Base-by-base conservation (phyloP, 352 stramenopile genomes). In the Thraustochytrium striatum region DNA sequence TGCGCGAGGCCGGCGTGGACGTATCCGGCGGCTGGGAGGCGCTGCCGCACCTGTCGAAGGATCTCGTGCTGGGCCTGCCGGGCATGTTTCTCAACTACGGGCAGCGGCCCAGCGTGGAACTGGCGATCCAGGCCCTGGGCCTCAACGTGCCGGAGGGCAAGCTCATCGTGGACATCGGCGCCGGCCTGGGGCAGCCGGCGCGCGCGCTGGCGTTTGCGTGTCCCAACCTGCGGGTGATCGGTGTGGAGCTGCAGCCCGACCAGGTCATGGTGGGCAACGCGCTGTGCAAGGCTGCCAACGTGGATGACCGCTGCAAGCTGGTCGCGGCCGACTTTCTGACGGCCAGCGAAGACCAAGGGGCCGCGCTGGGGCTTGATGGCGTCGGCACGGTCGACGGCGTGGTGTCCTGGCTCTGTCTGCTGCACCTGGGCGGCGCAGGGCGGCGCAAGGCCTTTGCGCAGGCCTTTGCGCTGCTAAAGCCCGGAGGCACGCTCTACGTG, bases 181-280 rank as follows among this genome's bases (percentile, higher is more conserved):
- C 90, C 68, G 92, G 92, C 25, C 93, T 93, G 79, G 92, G 92
- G 72, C 89, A 90, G 69, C 94, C 90, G 2, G 91, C 90, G 39
- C 84, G 92, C 21, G 87, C 95, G 83, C 82, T 96, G 32, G 91
- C 90, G 35, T 53, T 33, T 30, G 82, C 87, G 43, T 86, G 86
- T 69, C 88, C 87, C 65, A 85, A 86, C 50, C 91, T 87, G 72
- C 85, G 82, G 8, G 85, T 91, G 11, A 82, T 90, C 59, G 89
- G 87, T 50, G 62, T 94, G n/a, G 89, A 94, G 72, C 82, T 94
- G 32, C 89, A 94, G 75, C 84, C 84, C 0, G 89, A 93, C 78
- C 83, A 92, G 57, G 88, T 88, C 68, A 81, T 86, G 8, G 85
- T 88, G 28, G 89, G 75, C 1, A 61, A 85, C 72, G 83, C 88